Percentiles rank a stretch among this genome's conserved stretches.
Conservation (phyloP, 23 red algal genomes). For the Chondrus crispus region DNA sequence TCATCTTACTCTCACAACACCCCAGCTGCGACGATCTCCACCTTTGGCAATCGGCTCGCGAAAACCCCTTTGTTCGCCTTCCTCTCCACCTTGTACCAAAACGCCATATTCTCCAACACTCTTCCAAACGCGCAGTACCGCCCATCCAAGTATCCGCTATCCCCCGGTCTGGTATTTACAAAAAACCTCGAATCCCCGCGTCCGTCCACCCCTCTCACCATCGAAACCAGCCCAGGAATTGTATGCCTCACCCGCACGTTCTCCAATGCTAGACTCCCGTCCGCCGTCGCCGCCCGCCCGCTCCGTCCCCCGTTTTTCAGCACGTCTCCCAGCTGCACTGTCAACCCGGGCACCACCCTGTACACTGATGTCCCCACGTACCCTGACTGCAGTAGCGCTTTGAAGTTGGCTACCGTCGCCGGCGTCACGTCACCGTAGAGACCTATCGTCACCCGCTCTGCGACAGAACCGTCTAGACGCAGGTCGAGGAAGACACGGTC, state of each 20-base stretch:
- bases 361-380: slow-evolving; percentile 65
- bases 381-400: neutral
- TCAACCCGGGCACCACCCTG: slow-evolving; percentile 63
- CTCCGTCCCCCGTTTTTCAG: slow-evolving; percentile 41
- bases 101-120: slow-evolving; percentile 69
- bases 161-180: slow-evolving; percentile 38
- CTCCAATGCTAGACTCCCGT: slow-evolving; percentile 7
- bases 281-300: slow-evolving; percentile 10
- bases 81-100: slow-evolving; percentile 55
- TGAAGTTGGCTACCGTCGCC: slow-evolving; percentile 57
- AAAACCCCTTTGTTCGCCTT: neutral
- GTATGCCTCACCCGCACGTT: slow-evolving; percentile 35
- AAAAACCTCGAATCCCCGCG: slow-evolving; percentile 66
- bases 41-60: no score
- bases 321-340: slow-evolving; percentile 72
- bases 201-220: slow-evolving; percentile 36
- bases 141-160: slow-evolving; percentile 83
- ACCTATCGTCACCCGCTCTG: slow-evolving; percentile 62
- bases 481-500: slow-evolving; percentile 63
- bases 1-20: neutral
- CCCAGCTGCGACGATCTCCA: neutral
- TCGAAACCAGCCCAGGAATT: slow-evolving; percentile 39
- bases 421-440: slow-evolving; percentile 75
- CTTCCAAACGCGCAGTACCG: slow-evolving; percentile 81
- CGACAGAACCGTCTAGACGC: neutral